A percentile compares a stretch with the other conserved stretches of the same genome.
phyloP scores from a whole-genome alignment of 2,329 filamentous ascomycete genomes.

The Fusarium coicis region DNA sequence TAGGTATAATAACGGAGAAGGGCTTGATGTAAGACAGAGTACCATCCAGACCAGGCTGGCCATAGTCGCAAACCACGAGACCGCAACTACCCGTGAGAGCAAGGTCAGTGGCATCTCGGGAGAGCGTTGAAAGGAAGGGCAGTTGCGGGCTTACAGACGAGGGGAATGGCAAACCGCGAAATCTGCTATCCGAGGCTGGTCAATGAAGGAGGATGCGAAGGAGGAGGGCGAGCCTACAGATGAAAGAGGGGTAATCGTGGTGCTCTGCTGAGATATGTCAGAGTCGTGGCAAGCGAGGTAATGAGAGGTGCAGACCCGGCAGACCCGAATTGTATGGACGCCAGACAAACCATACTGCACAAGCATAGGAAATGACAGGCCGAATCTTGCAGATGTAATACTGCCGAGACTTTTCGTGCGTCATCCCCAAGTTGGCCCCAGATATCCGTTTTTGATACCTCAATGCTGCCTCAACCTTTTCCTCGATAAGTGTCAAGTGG shows the following conservation, averaged over 20 bases:
- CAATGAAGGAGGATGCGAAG: neutral
- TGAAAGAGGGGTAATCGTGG: neutral
- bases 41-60: neutral
- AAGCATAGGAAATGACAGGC: slow-evolving; percentile 13
- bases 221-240: neutral
- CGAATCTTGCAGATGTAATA: slow-evolving; percentile 11
- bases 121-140: too few species aligned
- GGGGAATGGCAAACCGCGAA: neutral
- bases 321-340: neutral
- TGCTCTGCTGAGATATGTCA: neutral
- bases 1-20: neutral
- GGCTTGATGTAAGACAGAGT: neutral
- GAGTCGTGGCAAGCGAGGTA: neutral
- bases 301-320: neutral
- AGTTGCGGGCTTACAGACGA: neutral
- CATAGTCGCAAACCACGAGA: neutral
- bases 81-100: neutral
- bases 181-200: neutral
- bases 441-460: neutral
- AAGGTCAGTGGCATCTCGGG: neutral
- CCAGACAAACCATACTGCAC: slow-evolving; percentile 6
- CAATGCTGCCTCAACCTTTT: neutral
- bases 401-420: neutral
- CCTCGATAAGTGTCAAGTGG: neutral
- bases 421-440: neutral